Conservation (phyloP, 371 early-diverging fungal species). For the Actinomortierella ambigua region DNA sequence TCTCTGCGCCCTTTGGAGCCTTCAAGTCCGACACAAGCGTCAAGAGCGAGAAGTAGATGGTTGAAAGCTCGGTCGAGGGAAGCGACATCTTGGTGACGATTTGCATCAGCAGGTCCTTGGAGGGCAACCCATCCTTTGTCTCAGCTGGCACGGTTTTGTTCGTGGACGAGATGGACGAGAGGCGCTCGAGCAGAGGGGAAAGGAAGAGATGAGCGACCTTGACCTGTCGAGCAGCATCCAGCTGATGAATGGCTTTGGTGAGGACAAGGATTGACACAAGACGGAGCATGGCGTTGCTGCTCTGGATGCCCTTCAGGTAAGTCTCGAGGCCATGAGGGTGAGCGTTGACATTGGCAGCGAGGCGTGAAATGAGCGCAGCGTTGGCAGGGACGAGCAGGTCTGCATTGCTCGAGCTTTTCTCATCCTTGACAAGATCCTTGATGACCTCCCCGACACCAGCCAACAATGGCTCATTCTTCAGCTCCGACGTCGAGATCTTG, state of each 20-base stretch:
- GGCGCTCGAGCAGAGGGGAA: slow-evolving; percentile 22
- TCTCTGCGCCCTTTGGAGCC: slow-evolving; percentile 23
- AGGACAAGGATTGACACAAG: slow-evolving; percentile 43
- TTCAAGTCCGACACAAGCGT: slow-evolving; percentile 39
- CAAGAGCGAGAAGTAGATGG: slow-evolving; percentile 35
- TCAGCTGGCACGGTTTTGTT: slow-evolving; percentile 17
- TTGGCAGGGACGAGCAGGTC: slow-evolving; percentile 22
- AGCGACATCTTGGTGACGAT: slow-evolving; percentile 32
- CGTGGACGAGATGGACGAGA: slow-evolving; percentile 16
- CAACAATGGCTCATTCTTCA: slow-evolving; percentile 45
- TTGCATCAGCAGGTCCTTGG: slow-evolving; percentile 28
- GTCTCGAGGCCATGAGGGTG: slow-evolving; percentile 24
- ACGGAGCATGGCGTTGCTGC: slow-evolving; percentile 21
- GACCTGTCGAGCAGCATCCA: slow-evolving; percentile 23
- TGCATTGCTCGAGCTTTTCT: slow-evolving; percentile 3
- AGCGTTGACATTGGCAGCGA: slow-evolving; percentile 49
- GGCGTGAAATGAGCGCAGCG: slow-evolving; percentile 19
- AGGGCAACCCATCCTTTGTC: slow-evolving; percentile 29
- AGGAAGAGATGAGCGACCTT: slow-evolving; percentile 21
- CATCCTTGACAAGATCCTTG: slow-evolving; percentile 28
- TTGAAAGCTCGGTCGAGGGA: slow-evolving; percentile 26
- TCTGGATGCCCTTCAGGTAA: slow-evolving; percentile 34
- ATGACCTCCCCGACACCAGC: slow-evolving; percentile 20
- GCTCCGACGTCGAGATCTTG: slow-evolving; percentile 33
- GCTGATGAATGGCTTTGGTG: slow-evolving; percentile 29